phyloP scores from a whole-genome alignment of 1,139 yeast genomes.

The Yamadazyma sp. region DNA sequence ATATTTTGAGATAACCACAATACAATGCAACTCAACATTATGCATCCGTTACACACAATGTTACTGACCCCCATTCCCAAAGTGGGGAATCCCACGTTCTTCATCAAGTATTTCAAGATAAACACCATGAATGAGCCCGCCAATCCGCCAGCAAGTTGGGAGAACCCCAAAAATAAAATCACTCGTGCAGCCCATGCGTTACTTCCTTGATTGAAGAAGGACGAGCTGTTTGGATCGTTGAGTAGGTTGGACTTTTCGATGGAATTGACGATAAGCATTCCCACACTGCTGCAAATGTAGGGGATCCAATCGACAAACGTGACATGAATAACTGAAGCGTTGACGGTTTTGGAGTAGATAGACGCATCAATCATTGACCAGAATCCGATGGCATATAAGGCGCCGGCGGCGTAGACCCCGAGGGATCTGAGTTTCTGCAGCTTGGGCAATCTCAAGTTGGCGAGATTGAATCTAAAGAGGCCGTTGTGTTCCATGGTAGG shows the following conservation, averaged over 20 bases:
- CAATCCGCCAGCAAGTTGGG: slow-evolving; percentile 89
- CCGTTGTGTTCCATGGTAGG: slow-evolving; percentile 33
- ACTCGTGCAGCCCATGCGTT: slow-evolving; percentile 95
- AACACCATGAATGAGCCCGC: slow-evolving; percentile 90
- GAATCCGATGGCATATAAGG: slow-evolving; percentile 80
- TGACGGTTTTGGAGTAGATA: slow-evolving; percentile 77
- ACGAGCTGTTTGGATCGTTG: slow-evolving; percentile 46
- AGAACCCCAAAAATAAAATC: slow-evolving; percentile 86
- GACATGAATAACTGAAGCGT: slow-evolving; percentile 84
- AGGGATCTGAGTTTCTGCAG: slow-evolving; percentile 69
- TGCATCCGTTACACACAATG: slow-evolving; percentile 73
- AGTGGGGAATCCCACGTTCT: slow-evolving; percentile 80
- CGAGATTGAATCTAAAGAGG: slow-evolving; percentile 52
- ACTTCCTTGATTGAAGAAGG: slow-evolving; percentile 50
- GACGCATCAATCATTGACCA: slow-evolving; percentile 91
- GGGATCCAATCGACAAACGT: slow-evolving; percentile 96
- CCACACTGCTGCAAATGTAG: slow-evolving; percentile 79
- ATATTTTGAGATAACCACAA: slow-evolving; percentile 93
- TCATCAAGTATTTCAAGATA: slow-evolving; percentile 78
- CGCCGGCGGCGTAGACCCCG: slow-evolving; percentile 77
- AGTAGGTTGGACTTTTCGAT: slow-evolving; percentile 82
- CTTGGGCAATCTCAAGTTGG: slow-evolving; percentile 57
- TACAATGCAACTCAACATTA: slow-evolving; percentile 83
- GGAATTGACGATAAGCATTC: slow-evolving; percentile 89
- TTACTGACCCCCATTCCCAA: slow-evolving; percentile 93